Percentiles rank a stretch among this genome's conserved stretches.
Evolutionary conservation across 2,329 filamentous ascomycete genomes (phyloP).

Genomic region (Corinectria fuckeliana): DNA sequence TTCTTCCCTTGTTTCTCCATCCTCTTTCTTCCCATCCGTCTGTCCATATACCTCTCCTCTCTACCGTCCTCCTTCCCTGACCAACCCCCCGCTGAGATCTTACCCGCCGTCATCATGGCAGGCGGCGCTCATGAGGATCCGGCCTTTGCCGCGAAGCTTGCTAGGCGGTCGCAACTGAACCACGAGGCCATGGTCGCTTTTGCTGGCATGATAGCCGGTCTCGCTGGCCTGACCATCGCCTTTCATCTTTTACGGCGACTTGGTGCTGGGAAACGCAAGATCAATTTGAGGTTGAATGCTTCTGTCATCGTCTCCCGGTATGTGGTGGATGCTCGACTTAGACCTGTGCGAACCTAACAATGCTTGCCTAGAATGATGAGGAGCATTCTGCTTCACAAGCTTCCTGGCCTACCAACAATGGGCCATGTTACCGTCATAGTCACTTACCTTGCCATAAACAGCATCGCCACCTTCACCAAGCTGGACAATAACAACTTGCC

Average conservation of each 20-base stretch:
- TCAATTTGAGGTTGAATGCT: background rate
- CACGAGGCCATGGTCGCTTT: constrained; percentile 35
- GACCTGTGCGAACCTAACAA: constrained; percentile 8
- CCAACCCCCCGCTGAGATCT: background rate
- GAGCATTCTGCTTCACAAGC: constrained; percentile 35
- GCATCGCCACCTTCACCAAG: constrained; percentile 43
- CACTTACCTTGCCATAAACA: constrained; percentile 44
- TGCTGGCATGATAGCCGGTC: constrained; percentile 23
- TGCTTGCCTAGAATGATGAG: constrained; percentile 36
- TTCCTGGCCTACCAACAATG: constrained; percentile 38
- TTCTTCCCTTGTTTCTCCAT: background rate
- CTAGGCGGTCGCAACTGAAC: constrained; percentile 34
- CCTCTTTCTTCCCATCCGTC: background rate
- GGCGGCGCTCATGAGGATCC: constrained; percentile 22
- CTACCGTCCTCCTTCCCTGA: background rate
- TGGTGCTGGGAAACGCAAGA: constrained; percentile 17
- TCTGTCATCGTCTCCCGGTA: constrained; percentile 28
- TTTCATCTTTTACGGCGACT: constrained; percentile 23
- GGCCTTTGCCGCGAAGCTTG: constrained; percentile 31
- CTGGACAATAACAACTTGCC: constrained; percentile 41
- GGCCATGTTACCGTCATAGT: constrained; percentile 42
- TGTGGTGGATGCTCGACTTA: background rate
- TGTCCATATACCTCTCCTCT: too few relatives aligned
- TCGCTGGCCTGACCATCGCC: constrained; percentile 20
- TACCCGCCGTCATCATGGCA: constrained; percentile 22